Evolutionary conservation across 345 rosid genomes (phyloP).

Genomic region (Bruguiera sexangula): DNA sequence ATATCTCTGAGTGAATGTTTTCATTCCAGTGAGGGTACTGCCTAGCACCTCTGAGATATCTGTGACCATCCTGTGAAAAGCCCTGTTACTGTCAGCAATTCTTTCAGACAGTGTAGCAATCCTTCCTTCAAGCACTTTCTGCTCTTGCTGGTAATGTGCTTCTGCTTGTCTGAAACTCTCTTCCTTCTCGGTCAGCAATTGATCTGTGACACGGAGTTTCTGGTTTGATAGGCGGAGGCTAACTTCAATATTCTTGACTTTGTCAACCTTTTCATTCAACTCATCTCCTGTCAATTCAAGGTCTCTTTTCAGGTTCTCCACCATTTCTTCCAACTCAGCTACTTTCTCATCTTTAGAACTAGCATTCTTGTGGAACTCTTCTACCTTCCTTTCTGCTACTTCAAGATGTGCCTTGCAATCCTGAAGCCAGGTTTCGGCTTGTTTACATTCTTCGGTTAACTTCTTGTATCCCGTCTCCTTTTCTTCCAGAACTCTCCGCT

Average conservation of each 20-base stretch:
- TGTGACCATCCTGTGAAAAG: slow-evolving; percentile 43
- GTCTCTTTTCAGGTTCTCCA: slow-evolving; percentile 64
- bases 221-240: slow-evolving; percentile 88
- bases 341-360: slow-evolving; percentile 42
- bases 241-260: slow-evolving; percentile 61
- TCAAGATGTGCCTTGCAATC: slow-evolving; percentile 19
- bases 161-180: slow-evolving; percentile 57
- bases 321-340: slow-evolving; percentile 47
- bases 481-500: slow-evolving; percentile 40
- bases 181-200: slow-evolving; percentile 70
- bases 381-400: slow-evolving; percentile 25
- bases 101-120: slow-evolving; percentile 30
- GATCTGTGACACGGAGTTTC: slow-evolving; percentile 87
- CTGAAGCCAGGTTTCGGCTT: slow-evolving; percentile 24
- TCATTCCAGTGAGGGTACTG: slow-evolving; percentile 35
- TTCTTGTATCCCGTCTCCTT: slow-evolving; percentile 41
- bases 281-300: slow-evolving; percentile 84
- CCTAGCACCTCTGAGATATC: slow-evolving; percentile 42
- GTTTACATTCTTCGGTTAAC: slow-evolving; percentile 49
- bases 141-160: slow-evolving; percentile 60
- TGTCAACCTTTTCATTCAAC: slow-evolving; percentile 44
- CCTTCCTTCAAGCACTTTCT: slow-evolving; percentile 53
- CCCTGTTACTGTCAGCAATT: slow-evolving; percentile 36
- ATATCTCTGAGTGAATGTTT: slow-evolving; percentile 35
- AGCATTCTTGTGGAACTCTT: slow-evolving; percentile 9